Evolutionary conservation across 2,329 filamentous ascomycete species (phyloP).

Genomic region (Blastomyces emzantsi): DNA sequence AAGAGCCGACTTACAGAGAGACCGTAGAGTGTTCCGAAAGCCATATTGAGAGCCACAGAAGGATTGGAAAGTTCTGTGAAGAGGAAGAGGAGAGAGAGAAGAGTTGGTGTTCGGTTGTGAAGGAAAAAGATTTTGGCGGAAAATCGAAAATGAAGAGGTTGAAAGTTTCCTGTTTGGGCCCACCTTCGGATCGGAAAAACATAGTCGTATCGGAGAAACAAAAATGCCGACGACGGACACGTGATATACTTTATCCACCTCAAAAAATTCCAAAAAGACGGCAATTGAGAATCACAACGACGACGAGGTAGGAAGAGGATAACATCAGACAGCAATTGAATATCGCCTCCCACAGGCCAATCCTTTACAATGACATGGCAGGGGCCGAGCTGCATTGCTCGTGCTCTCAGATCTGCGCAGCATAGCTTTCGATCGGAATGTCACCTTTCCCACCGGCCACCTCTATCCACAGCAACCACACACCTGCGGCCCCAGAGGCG

Average conservation of each 20-base stretch:
- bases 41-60: conserved; percentile 53
- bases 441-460: conserved; percentile 27
- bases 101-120: conserved; percentile 11
- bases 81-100: conserved; percentile 9
- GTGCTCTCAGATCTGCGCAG: conserved; percentile 28
- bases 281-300: not conserved
- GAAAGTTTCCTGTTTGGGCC: conserved; percentile 15
- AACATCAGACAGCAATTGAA: not conserved
- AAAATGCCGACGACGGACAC: not conserved
- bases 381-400: conserved; percentile 28
- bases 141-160: conserved; percentile 11
- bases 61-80: conserved; percentile 9
- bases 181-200: conserved; percentile 2
- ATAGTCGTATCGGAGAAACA: too few species aligned
- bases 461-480: conserved; percentile 10
- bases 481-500: conserved; percentile 15
- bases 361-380: conserved; percentile 30
- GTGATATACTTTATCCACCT: conserved; percentile 8
- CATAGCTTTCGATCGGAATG: conserved; percentile 28
- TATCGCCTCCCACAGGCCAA: not conserved
- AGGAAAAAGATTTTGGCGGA: conserved; percentile 10
- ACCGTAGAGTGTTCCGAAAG: conserved; percentile 97
- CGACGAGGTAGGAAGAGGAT: not conserved
- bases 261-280: conserved; percentile 9
- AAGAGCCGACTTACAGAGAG: conserved; percentile 52